phyloP scores from a whole-genome alignment of 225 moss, liverwort and hornwort species.

The Neckera pumila region DNA sequence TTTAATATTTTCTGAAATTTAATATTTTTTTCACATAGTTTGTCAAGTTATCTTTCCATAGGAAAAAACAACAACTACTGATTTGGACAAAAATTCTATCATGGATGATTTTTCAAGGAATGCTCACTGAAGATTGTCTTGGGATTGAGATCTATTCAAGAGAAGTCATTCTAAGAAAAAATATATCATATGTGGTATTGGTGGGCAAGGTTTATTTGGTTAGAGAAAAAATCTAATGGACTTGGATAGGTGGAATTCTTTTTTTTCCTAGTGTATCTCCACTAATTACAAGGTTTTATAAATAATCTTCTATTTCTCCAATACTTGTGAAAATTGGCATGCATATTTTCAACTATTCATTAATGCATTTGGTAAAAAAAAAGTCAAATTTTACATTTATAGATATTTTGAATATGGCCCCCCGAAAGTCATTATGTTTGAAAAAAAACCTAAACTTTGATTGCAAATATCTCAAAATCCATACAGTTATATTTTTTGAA shows the following conservation, averaged over 20 bases:
- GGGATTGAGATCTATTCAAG: too few species aligned
- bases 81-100: neutral
- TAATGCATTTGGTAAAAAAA: neutral
- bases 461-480: neutral
- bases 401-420: neutral
- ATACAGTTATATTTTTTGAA: neutral
- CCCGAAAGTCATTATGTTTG: rapidly evolving
- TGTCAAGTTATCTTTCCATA: too few species aligned
- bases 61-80: too few species aligned
- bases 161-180: too few species aligned
- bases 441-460: too few species aligned
- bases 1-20: neutral
- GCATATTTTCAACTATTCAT: neutral
- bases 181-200: neutral
- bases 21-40: neutral
- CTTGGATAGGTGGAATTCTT: neutral
- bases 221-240: neutral
- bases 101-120: too few species aligned
- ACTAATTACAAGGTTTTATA: neutral
- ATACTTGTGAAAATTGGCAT: too few species aligned
- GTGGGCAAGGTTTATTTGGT: rapidly evolving
- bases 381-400: neutral
- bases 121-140: too few species aligned
- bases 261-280: neutral
- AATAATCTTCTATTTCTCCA: neutral